Conservation (phyloP, 768 basidiomycete genomes). For the Boletus bicolor region DNA sequence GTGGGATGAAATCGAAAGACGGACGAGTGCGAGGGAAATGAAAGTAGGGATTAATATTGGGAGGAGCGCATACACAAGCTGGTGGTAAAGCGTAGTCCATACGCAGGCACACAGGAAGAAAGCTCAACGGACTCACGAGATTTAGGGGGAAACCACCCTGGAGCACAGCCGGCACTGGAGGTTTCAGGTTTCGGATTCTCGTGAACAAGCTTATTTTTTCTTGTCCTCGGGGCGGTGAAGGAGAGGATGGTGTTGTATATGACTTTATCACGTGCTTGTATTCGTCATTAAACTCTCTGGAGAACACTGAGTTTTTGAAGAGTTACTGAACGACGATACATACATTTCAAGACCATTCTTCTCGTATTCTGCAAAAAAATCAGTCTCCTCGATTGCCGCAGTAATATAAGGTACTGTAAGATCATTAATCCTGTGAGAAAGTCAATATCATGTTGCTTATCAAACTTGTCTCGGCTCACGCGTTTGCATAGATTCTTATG, state of each 20-base stretch:
- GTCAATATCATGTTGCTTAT: not conserved
- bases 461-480: constrained; percentile 39
- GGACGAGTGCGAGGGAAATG: constrained; percentile 51
- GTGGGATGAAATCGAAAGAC: constrained; percentile 54
- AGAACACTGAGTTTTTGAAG: constrained; percentile 4
- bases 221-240: constrained; percentile 45
- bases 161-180: constrained; percentile 56
- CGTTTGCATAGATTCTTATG: constrained; percentile 78
- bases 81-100: constrained; percentile 2
- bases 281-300: constrained; percentile 53
- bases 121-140: constrained; percentile 44
- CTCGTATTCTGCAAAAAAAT: constrained; percentile 59
- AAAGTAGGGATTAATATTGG: constrained; percentile 66
- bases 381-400: constrained; percentile 63
- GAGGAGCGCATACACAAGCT: constrained; percentile 54
- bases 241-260: constrained; percentile 43
- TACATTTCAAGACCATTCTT: constrained; percentile 63
- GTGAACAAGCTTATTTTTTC: constrained; percentile 41
- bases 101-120: not conserved
- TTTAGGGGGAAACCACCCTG: constrained; percentile 68
- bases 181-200: constrained; percentile 36
- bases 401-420: constrained; percentile 81
- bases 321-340: constrained; percentile 17
- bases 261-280: constrained; percentile 57
- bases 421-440: constrained; percentile 56